Percentiles rank a stretch among this genome's conserved stretches.
Conservation (phyloP, 495 filamentous ascomycete species). For the Evernia prunastri region DNA sequence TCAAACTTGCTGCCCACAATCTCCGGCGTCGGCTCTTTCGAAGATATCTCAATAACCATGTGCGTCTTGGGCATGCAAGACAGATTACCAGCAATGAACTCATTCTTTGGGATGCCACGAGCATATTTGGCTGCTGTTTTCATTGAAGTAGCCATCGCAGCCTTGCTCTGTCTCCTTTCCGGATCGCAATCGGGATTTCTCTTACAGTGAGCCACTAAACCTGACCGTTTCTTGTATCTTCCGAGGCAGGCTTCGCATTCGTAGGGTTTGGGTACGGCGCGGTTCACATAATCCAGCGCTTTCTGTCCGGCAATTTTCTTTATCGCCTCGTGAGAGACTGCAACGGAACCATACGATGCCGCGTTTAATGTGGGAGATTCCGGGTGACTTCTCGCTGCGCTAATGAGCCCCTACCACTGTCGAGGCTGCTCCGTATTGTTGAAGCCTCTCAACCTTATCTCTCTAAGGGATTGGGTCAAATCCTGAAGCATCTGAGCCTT, state of each 20-base stretch:
- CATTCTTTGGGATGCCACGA: not conserved
- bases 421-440: too few species aligned
- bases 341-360: too few species aligned
- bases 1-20: not conserved
- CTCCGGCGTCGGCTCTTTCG: not conserved
- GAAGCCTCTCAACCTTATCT: too few species aligned
- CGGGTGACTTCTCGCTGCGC: too few species aligned
- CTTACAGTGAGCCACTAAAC: not conserved
- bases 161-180: not conserved
- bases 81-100: not conserved
- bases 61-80: not conserved
- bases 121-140: not conserved
- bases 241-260: not conserved
- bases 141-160: not conserved
- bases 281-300: too few species aligned
- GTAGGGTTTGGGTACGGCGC: not conserved
- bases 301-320: too few species aligned
- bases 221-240: not conserved
- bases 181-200: not conserved
- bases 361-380: too few species aligned
- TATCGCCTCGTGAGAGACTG: too few species aligned
- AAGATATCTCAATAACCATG: not conserved
- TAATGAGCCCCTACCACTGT: too few species aligned
- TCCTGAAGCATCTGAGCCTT: not conserved
- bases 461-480: too few species aligned